Evolutionary conservation across 257 asterid species (phyloP), one percentile per base, ranked within the genome.

Genomic region (Ocimum tenuiflorum): DNA sequence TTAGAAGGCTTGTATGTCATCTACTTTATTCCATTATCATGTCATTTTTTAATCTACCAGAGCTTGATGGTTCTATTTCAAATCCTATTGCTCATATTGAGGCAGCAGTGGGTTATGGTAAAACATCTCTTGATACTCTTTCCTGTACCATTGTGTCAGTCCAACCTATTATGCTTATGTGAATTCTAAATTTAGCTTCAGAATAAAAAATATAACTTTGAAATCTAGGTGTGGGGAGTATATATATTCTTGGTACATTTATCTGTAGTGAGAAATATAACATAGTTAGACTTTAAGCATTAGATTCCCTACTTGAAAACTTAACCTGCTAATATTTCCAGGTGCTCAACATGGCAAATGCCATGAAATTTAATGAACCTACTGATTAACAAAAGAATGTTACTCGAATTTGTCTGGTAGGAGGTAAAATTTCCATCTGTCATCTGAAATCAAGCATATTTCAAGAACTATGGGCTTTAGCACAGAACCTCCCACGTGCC

Each of bases 31-130:
- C 13, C 35, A 41, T 29, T 41, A 48, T 38, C 24, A 14, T 60
- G 47, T 56, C 35, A 54, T 62, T 53, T 41, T 17, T 45, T 41
- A 23, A 49, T 42, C 27, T 60, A 42, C 52, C 8, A 64, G 65
- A 56, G 56, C 6, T 23, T 42, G 63, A 29, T 41, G 47, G 74
- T 27, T 70, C 41, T 56, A 2, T 53, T 63, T 64, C 66, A 55
- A 19, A 65, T 77, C 45, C 63, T 73, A 42, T 57, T 45, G n/a
- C 36, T 31, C 33, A 41, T 62, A 54, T 41, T 43, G 70, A 60
- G 73, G 55, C 61, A 49, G 43, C 33, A 59, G 27, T 55, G 47
- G 53, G 33, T 17, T 33, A 7, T 17, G 19, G 43, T 12, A 24
- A 55, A 50, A 38, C 20, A 5, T 29, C 61, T 23, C 61, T 46